phyloP scores from a whole-genome alignment of 345 rosid species.

The Gossypium ekmanianum region DNA sequence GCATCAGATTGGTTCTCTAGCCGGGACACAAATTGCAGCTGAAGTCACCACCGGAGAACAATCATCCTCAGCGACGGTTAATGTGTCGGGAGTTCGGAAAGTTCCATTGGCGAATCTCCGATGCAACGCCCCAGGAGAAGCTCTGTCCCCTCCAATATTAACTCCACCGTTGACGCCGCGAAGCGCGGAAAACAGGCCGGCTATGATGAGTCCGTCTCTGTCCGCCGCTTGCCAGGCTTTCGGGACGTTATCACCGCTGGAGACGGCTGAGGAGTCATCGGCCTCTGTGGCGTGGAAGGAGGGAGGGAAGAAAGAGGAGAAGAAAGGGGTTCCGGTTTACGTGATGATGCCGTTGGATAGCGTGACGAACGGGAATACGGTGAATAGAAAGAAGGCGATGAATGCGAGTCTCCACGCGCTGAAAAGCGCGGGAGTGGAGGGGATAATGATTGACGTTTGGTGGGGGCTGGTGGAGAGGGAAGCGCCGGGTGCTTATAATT shows the following conservation, averaged over 20 bases:
- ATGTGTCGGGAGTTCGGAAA: conserved; percentile 42
- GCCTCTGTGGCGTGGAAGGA: conserved; percentile 26
- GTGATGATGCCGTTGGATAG: conserved; percentile 99
- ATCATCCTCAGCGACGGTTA: conserved; percentile 39
- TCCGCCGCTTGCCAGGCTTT: conserved; percentile 64
- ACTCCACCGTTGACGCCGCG: conserved; percentile 66
- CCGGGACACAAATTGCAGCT: conserved; percentile 42
- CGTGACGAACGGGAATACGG: conserved; percentile 70
- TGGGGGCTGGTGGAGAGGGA: conserved; percentile 99
- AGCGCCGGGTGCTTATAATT: conserved; percentile 68
- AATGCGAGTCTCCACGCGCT: conserved; percentile 88
- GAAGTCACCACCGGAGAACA: conserved; percentile 27
- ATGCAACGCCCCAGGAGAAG: conserved; percentile 26
- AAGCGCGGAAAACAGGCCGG: conserved; percentile 28
- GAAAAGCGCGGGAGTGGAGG: conserved; percentile 95
- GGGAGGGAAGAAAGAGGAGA: conserved; percentile 25
- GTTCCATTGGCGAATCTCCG: conserved; percentile 46
- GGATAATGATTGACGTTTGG: conserved; percentile 98
- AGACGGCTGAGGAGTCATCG: conserved; percentile 23
- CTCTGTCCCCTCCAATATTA: conserved; percentile 30
- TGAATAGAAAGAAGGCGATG: conserved; percentile 91
- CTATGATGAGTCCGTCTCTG: conserved; percentile 42
- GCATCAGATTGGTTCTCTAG: conserved; percentile 65
- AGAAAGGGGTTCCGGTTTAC: conserved; percentile 79
- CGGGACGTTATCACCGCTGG: conserved; percentile 24